A percentile compares a stretch with the other conserved stretches of the same genome.
These are phyloP conservation scores for Triangularia verruculosa DNA, from an alignment of 2,329 filamentous ascomycete genomes.

Conservation along the genomic window DNA sequence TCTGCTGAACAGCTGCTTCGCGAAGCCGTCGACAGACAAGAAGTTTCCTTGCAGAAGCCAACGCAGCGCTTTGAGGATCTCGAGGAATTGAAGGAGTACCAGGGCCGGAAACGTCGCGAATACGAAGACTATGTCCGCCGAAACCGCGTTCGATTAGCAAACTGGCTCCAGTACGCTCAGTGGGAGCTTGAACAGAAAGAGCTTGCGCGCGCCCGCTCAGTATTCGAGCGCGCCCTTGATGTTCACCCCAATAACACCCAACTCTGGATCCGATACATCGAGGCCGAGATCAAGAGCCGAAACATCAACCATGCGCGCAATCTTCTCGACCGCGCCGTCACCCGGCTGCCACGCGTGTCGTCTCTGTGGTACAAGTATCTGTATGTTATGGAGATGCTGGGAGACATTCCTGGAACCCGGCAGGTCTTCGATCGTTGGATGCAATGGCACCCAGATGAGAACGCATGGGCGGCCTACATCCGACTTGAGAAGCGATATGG, in stretches of 20 bases:
- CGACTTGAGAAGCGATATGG: slow-evolving; percentile 94
- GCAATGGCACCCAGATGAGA: slow-evolving; percentile 95
- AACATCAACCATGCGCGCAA: slow-evolving; percentile 98
- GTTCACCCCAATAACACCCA: slow-evolving; percentile 80
- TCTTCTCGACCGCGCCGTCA: slow-evolving; percentile 89
- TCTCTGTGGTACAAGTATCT: slow-evolving; percentile 99
- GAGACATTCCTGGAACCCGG: slow-evolving; percentile 85
- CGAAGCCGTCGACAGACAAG: slow-evolving; percentile 95
- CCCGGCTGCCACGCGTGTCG: slow-evolving; percentile 83
- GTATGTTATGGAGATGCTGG: slow-evolving; percentile 97
- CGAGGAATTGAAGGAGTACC: slow-evolving; percentile 96
- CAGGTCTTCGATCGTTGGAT: slow-evolving; percentile 98
- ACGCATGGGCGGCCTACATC: slow-evolving; percentile 93
- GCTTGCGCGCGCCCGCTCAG: slow-evolving; percentile 82
- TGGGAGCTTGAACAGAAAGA: slow-evolving; percentile 99
- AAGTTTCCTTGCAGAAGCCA: slow-evolving; percentile 80
- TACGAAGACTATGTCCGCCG: slow-evolving; percentile 97
- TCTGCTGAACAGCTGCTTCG: slow-evolving; percentile 95
- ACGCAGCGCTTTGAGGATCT: slow-evolving; percentile 94
- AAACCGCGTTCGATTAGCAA: slow-evolving; percentile 94
- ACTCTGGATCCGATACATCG: slow-evolving; percentile 90
- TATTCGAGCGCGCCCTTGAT: slow-evolving; percentile 94
- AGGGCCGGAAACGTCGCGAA: slow-evolving; percentile 91
- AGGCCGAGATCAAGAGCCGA: slow-evolving; percentile 90
- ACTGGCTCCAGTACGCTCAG: slow-evolving; percentile 96